These are phyloP conservation scores for Stenogyne calaminthoides DNA, from an alignment of 305 asterid genomes.

Conservation along the genomic window DNA sequence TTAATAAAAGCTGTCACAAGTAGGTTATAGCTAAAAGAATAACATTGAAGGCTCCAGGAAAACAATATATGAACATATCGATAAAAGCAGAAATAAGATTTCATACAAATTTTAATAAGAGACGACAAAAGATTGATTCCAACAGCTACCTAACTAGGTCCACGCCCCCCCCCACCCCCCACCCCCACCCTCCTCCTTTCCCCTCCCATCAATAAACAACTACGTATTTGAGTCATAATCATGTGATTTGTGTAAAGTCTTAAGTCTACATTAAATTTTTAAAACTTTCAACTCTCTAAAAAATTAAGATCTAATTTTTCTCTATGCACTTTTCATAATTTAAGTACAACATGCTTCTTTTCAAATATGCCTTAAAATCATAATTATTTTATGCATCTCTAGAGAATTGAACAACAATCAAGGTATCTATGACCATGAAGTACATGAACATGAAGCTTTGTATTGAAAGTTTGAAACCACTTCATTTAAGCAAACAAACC, in stretches of 20 bases:
- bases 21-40: not conserved
- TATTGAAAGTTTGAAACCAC: not conserved
- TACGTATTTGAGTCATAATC: too few species aligned
- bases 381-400: not conserved
- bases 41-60: not conserved
- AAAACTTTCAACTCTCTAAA: too few species aligned
- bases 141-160: not conserved
- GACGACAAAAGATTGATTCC: not conserved
- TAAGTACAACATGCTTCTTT: not conserved
- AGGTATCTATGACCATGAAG: not conserved
- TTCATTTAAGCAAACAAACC: not conserved
- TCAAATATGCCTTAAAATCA: not conserved
- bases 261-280: not conserved
- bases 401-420: too few species aligned
- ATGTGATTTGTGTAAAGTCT: not conserved
- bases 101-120: not conserved
- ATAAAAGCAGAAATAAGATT: not conserved
- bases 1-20: conserved; percentile 5
- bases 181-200: not conserved
- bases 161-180: too few species aligned
- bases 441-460: not conserved
- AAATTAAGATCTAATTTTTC: not conserved
- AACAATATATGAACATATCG: not conserved
- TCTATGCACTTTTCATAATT: not conserved
- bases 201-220: too few species aligned